These are phyloP conservation scores for Scedosporium apiospermum DNA, from an alignment of 2,329 filamentous ascomycete species.

Conservation along the genomic window DNA sequence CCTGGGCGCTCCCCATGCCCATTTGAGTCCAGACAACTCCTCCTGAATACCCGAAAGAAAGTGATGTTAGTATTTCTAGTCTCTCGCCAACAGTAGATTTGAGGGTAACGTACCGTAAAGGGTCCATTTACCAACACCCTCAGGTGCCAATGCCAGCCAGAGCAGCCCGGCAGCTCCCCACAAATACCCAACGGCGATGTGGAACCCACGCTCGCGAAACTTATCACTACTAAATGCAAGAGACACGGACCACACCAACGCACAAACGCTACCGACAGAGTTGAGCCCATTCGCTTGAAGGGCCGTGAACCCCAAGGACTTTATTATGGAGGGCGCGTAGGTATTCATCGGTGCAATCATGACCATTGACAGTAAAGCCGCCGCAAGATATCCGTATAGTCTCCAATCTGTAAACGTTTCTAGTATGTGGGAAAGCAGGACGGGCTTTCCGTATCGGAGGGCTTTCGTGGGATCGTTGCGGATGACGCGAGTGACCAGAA, in stretches of 20 bases:
- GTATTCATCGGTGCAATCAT: conserved; percentile 22
- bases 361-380: conserved; percentile 18
- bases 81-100: background rate
- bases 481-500: conserved; percentile 18
- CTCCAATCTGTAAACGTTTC: conserved; percentile 19
- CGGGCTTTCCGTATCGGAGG: conserved; percentile 14
- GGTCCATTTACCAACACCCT: conserved; percentile 14
- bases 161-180: conserved; percentile 17
- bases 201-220: conserved; percentile 17
- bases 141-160: conserved; percentile 18
- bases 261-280: conserved; percentile 17
- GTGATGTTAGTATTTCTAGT: background rate
- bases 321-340: conserved; percentile 20
- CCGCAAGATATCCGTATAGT: conserved; percentile 18
- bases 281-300: conserved; percentile 20
- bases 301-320: conserved; percentile 16
- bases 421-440: conserved; percentile 14
- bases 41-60: conserved; percentile 8
- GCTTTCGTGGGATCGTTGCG: conserved; percentile 20
- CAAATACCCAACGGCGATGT: conserved; percentile 17
- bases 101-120: conserved; percentile 13
- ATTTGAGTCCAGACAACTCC: conserved; percentile 21
- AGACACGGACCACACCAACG: conserved; percentile 16
- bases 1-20: conserved; percentile 21
- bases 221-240: conserved; percentile 19